Evolutionary conservation across 2,329 filamentous ascomycete species (phyloP), one percentile per base, ranked within the genome.

Genomic region (Cercospora janseana): DNA sequence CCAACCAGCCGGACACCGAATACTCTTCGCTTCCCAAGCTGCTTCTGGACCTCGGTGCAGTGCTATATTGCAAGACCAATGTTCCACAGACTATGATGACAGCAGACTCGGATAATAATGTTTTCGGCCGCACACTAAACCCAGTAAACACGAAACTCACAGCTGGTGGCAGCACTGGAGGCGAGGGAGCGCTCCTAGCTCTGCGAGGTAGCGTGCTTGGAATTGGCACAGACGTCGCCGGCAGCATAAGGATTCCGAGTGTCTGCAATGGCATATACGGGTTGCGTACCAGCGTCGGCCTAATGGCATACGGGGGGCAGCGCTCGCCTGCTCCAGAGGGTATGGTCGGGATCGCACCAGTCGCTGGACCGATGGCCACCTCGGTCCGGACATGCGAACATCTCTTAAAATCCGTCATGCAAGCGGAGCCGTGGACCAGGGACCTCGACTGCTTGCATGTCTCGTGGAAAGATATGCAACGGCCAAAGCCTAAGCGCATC

Each of bases 231-330:
- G 83, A 86, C 66, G 74, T 85, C 35, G 77, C 74, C 1, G 77
- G 77, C 2, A 74, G 69, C 48, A 84, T 94, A 63, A 82, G 84
- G 60, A 94, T 96, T 66, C 91, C 87, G 68, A 87, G 94, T 49
- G 90, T 95, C 61, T 91, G 91, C 70, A 68, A 70, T 44, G 66
- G 65, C 8, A 61, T 66, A 12, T 66, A 61, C 38, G 64, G 65
- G 8, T 38, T 49, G 8, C 37, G 46, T 10, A 53, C 58, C 1
- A 58, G 42, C 13, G 35, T 31, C 1, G 27, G 44, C 18, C 23
- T 58, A 4, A 31, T 61, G 6, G 55, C 58, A 10, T 58, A 56
- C 24, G 57, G 43, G 77, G 28, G 48, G 75, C 27, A 65, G 73
- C 47, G 37, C 10, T 29, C 21, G 9, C 42, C 42, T 67, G 70